Evolutionary conservation across 1,284 basidiomycete genomes (phyloP).

Genomic region (Caloboletus inedulis): DNA sequence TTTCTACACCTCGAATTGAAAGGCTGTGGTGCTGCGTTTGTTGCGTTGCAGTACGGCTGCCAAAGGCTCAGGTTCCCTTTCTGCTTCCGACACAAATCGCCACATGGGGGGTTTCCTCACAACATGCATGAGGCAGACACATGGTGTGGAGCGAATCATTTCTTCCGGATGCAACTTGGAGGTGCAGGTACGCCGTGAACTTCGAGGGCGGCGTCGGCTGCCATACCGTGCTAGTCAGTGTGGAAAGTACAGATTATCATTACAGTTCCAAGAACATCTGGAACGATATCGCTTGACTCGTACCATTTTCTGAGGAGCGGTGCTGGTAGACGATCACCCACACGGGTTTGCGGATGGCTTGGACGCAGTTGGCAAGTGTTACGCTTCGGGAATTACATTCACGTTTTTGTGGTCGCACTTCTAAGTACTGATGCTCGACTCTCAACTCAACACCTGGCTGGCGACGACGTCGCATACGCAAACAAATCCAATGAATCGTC

Average conservation of each 20-base stretch:
- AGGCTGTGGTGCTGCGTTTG: not conserved
- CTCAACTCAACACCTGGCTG: slow-evolving; percentile 18
- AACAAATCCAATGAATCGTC: slow-evolving; percentile 55
- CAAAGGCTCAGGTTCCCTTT: not conserved
- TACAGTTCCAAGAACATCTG: not conserved
- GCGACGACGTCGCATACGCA: slow-evolving; percentile 37
- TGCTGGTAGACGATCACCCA: too few relatives aligned
- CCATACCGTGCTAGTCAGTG: not conserved
- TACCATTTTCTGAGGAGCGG: not conserved
- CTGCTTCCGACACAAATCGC: not conserved
- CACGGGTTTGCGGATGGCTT: too few relatives aligned
- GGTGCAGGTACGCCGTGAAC: not conserved
- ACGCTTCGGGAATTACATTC: slow-evolving; percentile 5
- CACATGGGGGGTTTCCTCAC: slow-evolving; percentile 3
- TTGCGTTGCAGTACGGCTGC: not conserved
- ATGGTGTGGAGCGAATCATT: slow-evolving; percentile 7
- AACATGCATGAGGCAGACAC: slow-evolving; percentile 25
- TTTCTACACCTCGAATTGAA: not conserved
- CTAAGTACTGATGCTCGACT: not conserved
- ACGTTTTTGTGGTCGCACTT: not conserved
- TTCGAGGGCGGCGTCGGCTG: not conserved
- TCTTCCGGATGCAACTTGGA: not conserved
- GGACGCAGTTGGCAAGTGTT: not conserved
- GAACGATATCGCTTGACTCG: not conserved
- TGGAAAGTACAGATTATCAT: too few relatives aligned